These are phyloP conservation scores for Colletotrichum spinosum DNA, from an alignment of 2,329 filamentous ascomycete genomes.

Conservation along the genomic window DNA sequence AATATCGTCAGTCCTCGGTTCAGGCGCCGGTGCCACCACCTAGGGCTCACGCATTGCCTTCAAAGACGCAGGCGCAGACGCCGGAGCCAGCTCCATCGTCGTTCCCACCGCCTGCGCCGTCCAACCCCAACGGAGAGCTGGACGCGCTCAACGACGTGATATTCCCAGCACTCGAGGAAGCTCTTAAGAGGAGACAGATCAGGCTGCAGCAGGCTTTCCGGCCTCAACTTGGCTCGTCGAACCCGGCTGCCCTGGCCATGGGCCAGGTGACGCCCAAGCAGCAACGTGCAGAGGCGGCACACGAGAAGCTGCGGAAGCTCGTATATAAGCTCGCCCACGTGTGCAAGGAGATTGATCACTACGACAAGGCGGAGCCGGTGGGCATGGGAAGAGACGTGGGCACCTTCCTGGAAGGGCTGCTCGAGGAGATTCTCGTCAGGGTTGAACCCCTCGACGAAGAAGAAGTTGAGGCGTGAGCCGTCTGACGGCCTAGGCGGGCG, in stretches of 20 bases:
- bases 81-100: slow-evolving; percentile 56
- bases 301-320: slow-evolving; percentile 84
- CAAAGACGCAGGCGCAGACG: slow-evolving; percentile 47
- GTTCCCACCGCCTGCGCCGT: slow-evolving; percentile 68
- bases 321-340: slow-evolving; percentile 85
- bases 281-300: slow-evolving; percentile 76
- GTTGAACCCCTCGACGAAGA: slow-evolving; percentile 89
- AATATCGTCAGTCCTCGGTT: slow-evolving; percentile 37
- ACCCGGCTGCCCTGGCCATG: slow-evolving; percentile 44
- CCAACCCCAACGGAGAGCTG: slow-evolving; percentile 74
- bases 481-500: slow-evolving; percentile 25
- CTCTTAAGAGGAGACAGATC: slow-evolving; percentile 82
- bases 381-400: slow-evolving; percentile 93
- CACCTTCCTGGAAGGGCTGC: slow-evolving; percentile 88
- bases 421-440: slow-evolving; percentile 93
- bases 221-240: slow-evolving; percentile 45
- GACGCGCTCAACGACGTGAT: slow-evolving; percentile 93
- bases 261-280: slow-evolving; percentile 69
- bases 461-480: slow-evolving; percentile 48
- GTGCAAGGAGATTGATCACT: slow-evolving; percentile 90
- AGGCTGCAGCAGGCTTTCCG: slow-evolving; percentile 66
- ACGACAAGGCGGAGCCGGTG: slow-evolving; percentile 87
- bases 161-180: slow-evolving; percentile 90
- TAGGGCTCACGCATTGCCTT: slow-evolving; percentile 42
- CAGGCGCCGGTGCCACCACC: slow-evolving; percentile 37